Conservation (phyloP, 2,329 filamentous ascomycete genomes). For the Aspergillus hortae region DNA sequence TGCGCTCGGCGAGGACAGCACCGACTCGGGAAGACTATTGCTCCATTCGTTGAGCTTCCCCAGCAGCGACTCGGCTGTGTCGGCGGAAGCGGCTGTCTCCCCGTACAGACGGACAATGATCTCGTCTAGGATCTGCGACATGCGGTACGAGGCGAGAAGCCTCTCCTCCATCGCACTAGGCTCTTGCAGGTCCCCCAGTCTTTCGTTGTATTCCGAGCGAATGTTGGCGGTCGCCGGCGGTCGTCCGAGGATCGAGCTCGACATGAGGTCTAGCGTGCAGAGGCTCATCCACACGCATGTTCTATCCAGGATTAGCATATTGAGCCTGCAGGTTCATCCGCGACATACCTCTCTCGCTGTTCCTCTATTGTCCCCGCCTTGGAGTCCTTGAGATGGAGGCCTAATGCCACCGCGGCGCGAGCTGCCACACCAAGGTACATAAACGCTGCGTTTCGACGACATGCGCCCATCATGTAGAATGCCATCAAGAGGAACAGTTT, state of each 20-base stretch:
- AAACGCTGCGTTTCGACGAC: conserved; percentile 58
- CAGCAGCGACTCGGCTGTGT: conserved; percentile 40
- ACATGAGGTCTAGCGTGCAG: conserved; percentile 46
- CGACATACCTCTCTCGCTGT: conserved; percentile 16
- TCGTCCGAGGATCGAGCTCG: conserved; percentile 49
- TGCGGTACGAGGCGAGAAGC: conserved; percentile 41
- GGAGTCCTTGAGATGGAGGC: conserved; percentile 48
- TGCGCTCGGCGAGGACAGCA: conserved; percentile 19
- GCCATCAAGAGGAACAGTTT: conserved; percentile 55
- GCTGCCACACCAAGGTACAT: conserved; percentile 62
- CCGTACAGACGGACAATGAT: conserved; percentile 44
- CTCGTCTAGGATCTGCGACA: conserved; percentile 45
- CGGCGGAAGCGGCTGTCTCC: conserved; percentile 30
- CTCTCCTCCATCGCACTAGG: conserved; percentile 24
- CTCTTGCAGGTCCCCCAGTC: conserved; percentile 17
- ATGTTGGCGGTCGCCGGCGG: conserved; percentile 32
- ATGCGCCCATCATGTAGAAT: conserved; percentile 58
- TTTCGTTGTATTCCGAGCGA: conserved; percentile 20
- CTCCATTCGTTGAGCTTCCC: conserved; percentile 47
- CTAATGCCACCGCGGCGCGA: conserved; percentile 55
- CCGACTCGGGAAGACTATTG: conserved; percentile 38
- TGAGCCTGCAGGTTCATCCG: not conserved
- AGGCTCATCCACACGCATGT: conserved; percentile 47
- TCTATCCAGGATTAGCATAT: conserved; percentile 22
- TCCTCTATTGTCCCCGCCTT: conserved; percentile 12